Percentiles rank a stretch among this genome's conserved stretches.
Conservation (phyloP, 139 green algal species). For the Yamagishiella unicocca region DNA sequence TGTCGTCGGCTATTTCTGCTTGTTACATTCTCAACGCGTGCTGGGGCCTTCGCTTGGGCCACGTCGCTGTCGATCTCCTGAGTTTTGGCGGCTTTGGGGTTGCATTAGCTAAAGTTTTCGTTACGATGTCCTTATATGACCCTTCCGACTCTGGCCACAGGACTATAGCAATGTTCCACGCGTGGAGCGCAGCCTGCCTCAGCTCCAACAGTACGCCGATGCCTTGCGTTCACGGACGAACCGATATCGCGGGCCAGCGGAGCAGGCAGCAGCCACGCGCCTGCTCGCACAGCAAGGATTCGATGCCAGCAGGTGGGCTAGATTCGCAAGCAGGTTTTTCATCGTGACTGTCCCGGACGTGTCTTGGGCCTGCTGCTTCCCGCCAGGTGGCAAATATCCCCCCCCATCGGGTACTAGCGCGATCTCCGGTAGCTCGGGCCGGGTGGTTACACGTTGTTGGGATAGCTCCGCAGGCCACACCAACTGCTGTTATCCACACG, state of each 20-base stretch:
- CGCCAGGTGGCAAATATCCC: no score
- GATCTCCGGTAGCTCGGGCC: no score
- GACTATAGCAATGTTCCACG: constrained; percentile 78
- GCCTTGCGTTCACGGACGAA: constrained; percentile 68
- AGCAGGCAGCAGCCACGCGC: constrained; percentile 78
- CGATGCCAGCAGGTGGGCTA: constrained; percentile 70
- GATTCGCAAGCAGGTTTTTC: no score
- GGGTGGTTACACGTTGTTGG: no score
- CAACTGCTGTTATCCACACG: no score
- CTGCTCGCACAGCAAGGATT: constrained; percentile 87
- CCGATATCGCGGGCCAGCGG: constrained; percentile 65
- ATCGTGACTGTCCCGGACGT: no score
- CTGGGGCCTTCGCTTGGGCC: not conserved
- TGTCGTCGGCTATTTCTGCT: no score
- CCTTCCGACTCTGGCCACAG: constrained; percentile 46
- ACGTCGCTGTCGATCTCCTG: not conserved
- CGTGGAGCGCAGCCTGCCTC: constrained; percentile 80
- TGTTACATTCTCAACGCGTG: not conserved
- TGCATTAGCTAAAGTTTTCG: no score
- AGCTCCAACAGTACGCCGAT: constrained; percentile 81
- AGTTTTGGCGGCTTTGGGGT: constrained; percentile 4
- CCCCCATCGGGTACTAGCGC: no score
- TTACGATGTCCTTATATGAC: no score
- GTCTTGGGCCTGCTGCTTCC: no score
- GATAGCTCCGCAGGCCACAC: no score